Evolutionary conservation across 108 stramenopile species (phyloP), one percentile per base, ranked within the genome.

Genomic region (Cyclotella sp.): DNA sequence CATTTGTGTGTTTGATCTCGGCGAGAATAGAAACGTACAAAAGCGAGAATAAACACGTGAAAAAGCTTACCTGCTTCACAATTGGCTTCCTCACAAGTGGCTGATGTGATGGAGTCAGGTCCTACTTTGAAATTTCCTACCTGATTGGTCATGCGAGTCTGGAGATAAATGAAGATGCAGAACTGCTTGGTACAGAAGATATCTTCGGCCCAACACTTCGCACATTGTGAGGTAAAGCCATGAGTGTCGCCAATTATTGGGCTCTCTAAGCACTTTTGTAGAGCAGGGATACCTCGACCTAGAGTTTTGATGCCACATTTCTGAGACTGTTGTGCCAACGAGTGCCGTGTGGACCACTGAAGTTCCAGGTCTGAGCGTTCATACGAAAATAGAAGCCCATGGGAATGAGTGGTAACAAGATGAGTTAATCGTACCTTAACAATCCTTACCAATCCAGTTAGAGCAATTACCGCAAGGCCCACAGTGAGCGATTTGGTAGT

Each of bases 101-200:
- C 77, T 0, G 63, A 53, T 47, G 85, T 86, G 26, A 86, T 86
- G 42, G 68, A 51, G 62, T 80, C 64, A 21, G 44, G 47, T 10
- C 74, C 81, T 0, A 86, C 85, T 27, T 76, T 54, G 51, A 79
- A 86, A 45, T 83, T 83, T 42, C 57, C 68, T 18, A 80, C 44
- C 51, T 72, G 46, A 69, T 83, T 83, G 12, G 78, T 83, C 64
- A 83, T 69, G 12, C 51, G 15, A 9, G 67, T 49, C 68, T 81
- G 73, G 13, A 81, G 34, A 26, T 53, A 81, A 3, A 75, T 70
- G 68, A 75, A 81, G 10, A 71, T 41, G 39, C 80, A 81, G 46
- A 64, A 27, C 16, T 18, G 30, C 22, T 64, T 49, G 8, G 75
- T 57, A 65, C 74, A 80, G n/a, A 69, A 24, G 11, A 80, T 80